Evolutionary conservation across 163 green algal genomes (phyloP).

Genomic region (Picocystis sp.): DNA sequence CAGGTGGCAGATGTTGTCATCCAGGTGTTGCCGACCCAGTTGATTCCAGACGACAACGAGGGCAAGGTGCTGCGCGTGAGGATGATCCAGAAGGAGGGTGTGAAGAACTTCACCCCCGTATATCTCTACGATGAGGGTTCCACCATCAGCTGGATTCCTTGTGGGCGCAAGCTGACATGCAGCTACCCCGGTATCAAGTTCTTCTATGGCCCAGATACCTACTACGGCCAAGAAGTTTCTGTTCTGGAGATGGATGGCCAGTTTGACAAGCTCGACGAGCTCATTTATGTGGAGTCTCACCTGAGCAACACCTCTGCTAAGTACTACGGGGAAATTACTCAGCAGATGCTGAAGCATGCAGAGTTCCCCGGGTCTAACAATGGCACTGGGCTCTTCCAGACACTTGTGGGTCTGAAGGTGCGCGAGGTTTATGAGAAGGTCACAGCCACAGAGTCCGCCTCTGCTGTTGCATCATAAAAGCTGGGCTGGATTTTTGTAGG

Average conservation of each 20-base stretch:
- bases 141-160: conserved; percentile 97
- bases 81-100: conserved; percentile 97
- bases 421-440: conserved; percentile 91
- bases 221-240: conserved; percentile 68
- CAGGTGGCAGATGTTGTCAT: conserved; percentile 92
- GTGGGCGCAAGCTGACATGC: conserved; percentile 97
- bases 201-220: conserved; percentile 97
- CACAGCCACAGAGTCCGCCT: conserved; percentile 9
- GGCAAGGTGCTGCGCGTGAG: conserved; percentile 95
- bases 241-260: conserved; percentile 98
- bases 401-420: conserved; percentile 48
- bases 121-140: conserved; percentile 98
- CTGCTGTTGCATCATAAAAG: too few species aligned
- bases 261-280: conserved; percentile 98
- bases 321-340: conserved; percentile 93
- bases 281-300: conserved; percentile 99
- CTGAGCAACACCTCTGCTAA: conserved; percentile 91
- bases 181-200: conserved; percentile 96
- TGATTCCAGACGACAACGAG: conserved; percentile 94
- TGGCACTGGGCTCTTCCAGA: conserved; percentile 86
- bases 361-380: conserved; percentile 75
- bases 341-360: conserved; percentile 98
- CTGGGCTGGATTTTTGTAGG: too few species aligned
- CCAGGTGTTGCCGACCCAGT: conserved; percentile 94
- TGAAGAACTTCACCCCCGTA: conserved; percentile 73